Percentiles rank a stretch among this genome's conserved stretches.
phyloP scores from a whole-genome alignment of 2,329 filamentous ascomycete species.

The Cladophialophora chaetospira region DNA sequence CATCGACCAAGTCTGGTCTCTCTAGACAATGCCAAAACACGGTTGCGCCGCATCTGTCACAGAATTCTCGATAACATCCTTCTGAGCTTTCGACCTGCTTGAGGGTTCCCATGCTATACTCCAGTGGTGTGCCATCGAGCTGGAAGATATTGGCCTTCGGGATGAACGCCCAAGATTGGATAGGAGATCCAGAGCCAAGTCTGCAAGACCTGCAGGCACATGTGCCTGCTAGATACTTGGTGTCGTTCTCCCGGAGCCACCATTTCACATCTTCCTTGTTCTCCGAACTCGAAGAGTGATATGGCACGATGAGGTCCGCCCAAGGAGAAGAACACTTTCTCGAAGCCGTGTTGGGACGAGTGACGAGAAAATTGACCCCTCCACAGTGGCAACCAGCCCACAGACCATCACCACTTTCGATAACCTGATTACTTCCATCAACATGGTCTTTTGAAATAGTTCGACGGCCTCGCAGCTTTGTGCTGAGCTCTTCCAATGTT shows the following conservation, averaged over 20 bases:
- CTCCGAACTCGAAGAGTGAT: constrained; percentile 40
- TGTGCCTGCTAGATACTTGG: constrained; percentile 61
- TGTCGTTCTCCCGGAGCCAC: constrained; percentile 56
- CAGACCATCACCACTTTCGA: constrained; percentile 38
- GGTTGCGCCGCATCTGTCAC: constrained; percentile 62
- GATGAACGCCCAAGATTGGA: constrained; percentile 68
- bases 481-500: not conserved
- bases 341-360: constrained; percentile 55
- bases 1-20: constrained; percentile 61
- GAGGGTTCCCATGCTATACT: constrained; percentile 48
- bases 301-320: constrained; percentile 57
- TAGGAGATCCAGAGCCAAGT: constrained; percentile 61
- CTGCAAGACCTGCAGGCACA: constrained; percentile 67
- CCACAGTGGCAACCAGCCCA: constrained; percentile 41
- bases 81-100: constrained; percentile 57
- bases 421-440: not conserved
- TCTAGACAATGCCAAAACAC: constrained; percentile 63
- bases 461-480: not conserved
- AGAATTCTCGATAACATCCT: constrained; percentile 63
- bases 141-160: constrained; percentile 53
- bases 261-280: constrained; percentile 59
- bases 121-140: constrained; percentile 35
- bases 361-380: constrained; percentile 59
- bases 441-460: not conserved
- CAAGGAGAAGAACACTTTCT: constrained; percentile 50